phyloP scores from a whole-genome alignment of 768 basidiomycete species.

The Nidularia sp. region DNA sequence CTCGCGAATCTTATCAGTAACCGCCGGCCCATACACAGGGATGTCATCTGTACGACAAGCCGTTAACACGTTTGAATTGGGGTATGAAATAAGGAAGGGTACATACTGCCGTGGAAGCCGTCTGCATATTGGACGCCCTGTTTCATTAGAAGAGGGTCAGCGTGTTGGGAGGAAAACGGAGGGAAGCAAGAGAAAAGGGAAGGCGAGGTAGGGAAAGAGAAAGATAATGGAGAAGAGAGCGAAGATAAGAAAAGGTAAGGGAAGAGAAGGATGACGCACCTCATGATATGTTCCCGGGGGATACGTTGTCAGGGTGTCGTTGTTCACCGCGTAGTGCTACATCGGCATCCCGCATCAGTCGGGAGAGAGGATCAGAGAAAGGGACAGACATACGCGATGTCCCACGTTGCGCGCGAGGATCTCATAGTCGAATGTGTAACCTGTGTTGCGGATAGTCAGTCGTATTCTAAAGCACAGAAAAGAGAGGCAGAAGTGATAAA shows the following conservation, averaged over 20 bases:
- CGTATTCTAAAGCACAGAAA: too few species aligned
- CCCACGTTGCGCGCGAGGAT: slow-evolving; percentile 36
- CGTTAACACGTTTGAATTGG: not conserved
- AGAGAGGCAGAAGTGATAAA: not conserved
- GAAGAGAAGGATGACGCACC: not conserved
- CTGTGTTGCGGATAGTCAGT: slow-evolving; percentile 10
- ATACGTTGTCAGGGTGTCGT: slow-evolving; percentile 14
- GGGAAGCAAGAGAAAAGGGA: too few species aligned
- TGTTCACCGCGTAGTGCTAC: slow-evolving; percentile 18
- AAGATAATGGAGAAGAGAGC: too few species aligned
- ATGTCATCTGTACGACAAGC: slow-evolving; percentile 28
- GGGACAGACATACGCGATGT: slow-evolving; percentile 21
- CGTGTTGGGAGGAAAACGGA: too few species aligned
- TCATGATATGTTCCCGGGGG: slow-evolving; percentile 9
- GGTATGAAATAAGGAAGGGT: not conserved
- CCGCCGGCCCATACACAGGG: slow-evolving; percentile 55
- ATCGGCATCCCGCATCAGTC: too few species aligned
- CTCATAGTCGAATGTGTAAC: slow-evolving; percentile 34
- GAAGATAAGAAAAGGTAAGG: not conserved
- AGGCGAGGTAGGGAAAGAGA: too few species aligned
- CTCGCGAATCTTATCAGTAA: slow-evolving; percentile 57
- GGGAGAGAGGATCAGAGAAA: too few species aligned
- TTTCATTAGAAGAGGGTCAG: too few species aligned
- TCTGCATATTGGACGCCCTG: slow-evolving; percentile 13
- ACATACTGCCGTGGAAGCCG: slow-evolving; percentile 16